Conservation (phyloP, 805 yeast genomes). For the Candida schatavii region DNA sequence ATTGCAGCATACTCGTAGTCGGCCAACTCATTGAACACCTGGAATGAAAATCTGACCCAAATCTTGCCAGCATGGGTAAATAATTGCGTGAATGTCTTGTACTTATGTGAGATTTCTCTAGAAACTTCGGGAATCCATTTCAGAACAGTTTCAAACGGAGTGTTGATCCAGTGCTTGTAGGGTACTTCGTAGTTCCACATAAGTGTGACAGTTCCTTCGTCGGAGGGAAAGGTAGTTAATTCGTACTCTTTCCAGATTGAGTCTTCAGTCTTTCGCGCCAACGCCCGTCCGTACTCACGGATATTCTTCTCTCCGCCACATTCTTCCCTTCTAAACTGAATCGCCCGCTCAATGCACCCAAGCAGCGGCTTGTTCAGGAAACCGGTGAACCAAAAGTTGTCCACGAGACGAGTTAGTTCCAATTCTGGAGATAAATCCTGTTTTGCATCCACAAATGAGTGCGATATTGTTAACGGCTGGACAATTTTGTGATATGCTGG, state of each 20-base stretch:
- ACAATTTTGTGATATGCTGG: constrained; percentile 46
- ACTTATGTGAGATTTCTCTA: constrained; percentile 9
- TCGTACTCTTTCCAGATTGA: not conserved
- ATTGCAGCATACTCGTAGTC: constrained; percentile 52
- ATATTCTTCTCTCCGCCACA: constrained; percentile 63
- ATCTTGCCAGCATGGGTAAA: constrained; percentile 35
- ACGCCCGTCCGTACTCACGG: constrained; percentile 3
- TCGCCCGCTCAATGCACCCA: constrained; percentile 44
- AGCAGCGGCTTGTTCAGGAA: constrained; percentile 46
- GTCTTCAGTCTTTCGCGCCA: not conserved
- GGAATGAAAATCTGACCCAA: constrained; percentile 56
- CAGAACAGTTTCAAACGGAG: not conserved
- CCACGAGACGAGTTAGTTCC: constrained; percentile 35
- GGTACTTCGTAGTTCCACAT: constrained; percentile 48
- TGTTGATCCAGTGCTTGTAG: not conserved
- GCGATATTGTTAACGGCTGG: constrained; percentile 60
- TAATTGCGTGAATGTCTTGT: constrained; percentile 46
- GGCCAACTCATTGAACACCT: constrained; percentile 54
- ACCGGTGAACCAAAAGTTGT: constrained; percentile 50
- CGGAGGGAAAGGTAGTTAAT: constrained; percentile 27
- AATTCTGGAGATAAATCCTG: constrained; percentile 17
- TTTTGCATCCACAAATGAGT: constrained; percentile 37
- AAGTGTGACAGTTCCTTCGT: constrained; percentile 36
- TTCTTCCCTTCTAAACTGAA: constrained; percentile 47
- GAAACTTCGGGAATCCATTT: not conserved